phyloP scores from a whole-genome alignment of 108 stramenopile genomes.

The Fistulifera solaris region DNA sequence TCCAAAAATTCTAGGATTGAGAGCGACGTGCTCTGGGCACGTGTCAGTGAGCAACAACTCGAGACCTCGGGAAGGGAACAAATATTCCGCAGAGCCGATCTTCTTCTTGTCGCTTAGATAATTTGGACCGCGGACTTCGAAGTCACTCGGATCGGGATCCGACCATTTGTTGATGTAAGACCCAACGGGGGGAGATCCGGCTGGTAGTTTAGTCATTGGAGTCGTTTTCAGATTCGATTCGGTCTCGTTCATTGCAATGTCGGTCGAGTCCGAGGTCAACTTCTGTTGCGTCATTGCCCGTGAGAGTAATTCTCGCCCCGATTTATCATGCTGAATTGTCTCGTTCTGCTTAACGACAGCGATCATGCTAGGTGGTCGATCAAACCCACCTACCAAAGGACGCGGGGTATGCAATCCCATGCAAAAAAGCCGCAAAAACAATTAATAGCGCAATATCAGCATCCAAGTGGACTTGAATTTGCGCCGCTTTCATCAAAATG shows the following conservation, averaged over 20 bases:
- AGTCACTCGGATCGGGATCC: conserved; percentile 38
- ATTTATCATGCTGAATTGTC: conserved; percentile 2
- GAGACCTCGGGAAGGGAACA: conserved; percentile 61
- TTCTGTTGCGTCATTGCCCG: neutral
- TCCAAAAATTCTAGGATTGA: conserved; percentile 45
- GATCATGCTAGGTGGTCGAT: conserved; percentile 13
- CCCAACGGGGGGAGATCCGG: conserved; percentile 33
- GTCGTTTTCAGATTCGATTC: conserved; percentile 7
- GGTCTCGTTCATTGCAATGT: neutral
- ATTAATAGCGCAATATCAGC: conserved; percentile 34
- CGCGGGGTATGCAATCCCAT: conserved; percentile 41
- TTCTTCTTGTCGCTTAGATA: conserved; percentile 73
- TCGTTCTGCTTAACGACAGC: neutral
- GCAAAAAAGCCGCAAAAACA: conserved; percentile 37
- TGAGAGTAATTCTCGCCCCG: neutral
- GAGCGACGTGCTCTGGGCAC: conserved; percentile 53
- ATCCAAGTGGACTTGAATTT: conserved; percentile 27
- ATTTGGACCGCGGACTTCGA: conserved; percentile 64
- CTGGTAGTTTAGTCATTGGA: conserved; percentile 44
- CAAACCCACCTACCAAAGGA: conserved; percentile 30
- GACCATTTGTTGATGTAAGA: conserved; percentile 69
- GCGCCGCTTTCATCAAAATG: conserved; percentile 13
- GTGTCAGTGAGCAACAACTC: conserved; percentile 81
- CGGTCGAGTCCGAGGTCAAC: neutral
- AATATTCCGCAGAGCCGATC: conserved; percentile 42